Evolutionary conservation across 352 stramenopile genomes (phyloP).

Genomic region (Globisporangium acanthophoron): DNA sequence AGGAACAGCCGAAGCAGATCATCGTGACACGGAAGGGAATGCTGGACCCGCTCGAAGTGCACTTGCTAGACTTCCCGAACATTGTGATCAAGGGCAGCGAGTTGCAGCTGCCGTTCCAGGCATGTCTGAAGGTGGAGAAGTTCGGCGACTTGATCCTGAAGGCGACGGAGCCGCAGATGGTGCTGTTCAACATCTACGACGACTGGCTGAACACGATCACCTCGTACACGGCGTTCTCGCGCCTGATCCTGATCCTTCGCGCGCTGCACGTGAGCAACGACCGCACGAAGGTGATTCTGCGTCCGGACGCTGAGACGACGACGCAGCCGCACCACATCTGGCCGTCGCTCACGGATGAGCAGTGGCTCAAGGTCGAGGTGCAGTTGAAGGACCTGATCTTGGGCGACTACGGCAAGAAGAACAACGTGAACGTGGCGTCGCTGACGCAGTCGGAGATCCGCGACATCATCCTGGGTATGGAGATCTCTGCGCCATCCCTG

Average conservation of each 20-base stretch:
- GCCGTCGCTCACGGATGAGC: slow-evolving; percentile 97
- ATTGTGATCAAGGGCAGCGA: slow-evolving; percentile 99
- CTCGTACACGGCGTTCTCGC: slow-evolving; percentile 99
- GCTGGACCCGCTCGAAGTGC: slow-evolving; percentile 98
- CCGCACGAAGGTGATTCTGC: slow-evolving; percentile 95
- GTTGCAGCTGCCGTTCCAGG: slow-evolving; percentile 99
- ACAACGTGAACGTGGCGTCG: slow-evolving; percentile 99
- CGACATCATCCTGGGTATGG: slow-evolving; percentile 99
- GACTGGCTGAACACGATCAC: slow-evolving; percentile 99
- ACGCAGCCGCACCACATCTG: slow-evolving; percentile 99
- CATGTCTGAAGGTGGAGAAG: slow-evolving; percentile 99
- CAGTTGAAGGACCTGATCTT: slow-evolving; percentile 99
- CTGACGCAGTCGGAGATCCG: slow-evolving; percentile 99
- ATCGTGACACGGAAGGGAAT: slow-evolving; percentile 99
- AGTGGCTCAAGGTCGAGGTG: slow-evolving; percentile 99
- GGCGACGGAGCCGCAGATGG: slow-evolving; percentile 99
- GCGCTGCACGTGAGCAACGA: slow-evolving; percentile 97
- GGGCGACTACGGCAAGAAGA: slow-evolving; percentile 99
- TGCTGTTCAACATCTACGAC: slow-evolving; percentile 99
- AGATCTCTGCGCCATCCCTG: slow-evolving; percentile 98
- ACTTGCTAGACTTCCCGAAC: slow-evolving; percentile 99
- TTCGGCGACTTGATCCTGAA: slow-evolving; percentile 99
- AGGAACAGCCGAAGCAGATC: slow-evolving; percentile 99
- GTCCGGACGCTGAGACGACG: slow-evolving; percentile 97
- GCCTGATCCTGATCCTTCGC: slow-evolving; percentile 98